Evolutionary conservation across 768 basidiomycete species (phyloP).

Genomic region (Tulasnella sp.): DNA sequence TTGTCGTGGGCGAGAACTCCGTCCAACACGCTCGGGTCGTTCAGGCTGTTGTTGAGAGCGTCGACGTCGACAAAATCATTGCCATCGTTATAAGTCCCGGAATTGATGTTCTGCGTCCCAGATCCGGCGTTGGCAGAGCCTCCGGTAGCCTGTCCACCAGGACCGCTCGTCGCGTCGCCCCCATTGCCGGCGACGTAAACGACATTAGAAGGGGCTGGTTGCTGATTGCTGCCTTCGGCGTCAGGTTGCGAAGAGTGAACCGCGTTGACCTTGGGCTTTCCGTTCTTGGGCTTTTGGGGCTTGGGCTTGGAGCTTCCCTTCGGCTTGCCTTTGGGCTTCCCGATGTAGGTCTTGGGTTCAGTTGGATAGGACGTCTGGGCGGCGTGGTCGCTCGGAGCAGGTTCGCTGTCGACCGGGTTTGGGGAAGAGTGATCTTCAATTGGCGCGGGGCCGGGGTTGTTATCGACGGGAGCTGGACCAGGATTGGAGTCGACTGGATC

Average conservation of each 20-base stretch:
- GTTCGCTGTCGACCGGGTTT: not conserved
- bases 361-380: not conserved
- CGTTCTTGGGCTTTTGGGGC: no score
- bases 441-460: not conserved
- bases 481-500: no score
- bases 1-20: not conserved
- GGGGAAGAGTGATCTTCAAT: not conserved
- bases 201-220: not conserved
- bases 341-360: not conserved
- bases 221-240: not conserved
- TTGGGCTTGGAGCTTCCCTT: not conserved
- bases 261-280: not conserved
- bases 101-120: not conserved
- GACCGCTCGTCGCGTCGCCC: not conserved
- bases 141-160: not conserved
- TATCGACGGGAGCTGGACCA: not conserved
- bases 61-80: not conserved
- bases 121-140: not conserved
- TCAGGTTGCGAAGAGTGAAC: not conserved
- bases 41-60: not conserved
- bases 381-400: not conserved
- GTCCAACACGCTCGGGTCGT: not conserved
- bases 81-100: not conserved
- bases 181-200: conserved; percentile 4
- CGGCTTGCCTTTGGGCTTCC: not conserved